Percentiles rank a stretch among this genome's conserved stretches.
These are phyloP conservation scores for Coriaria nepalensis DNA, from an alignment of 306 rosid species.

Conservation along the genomic window DNA sequence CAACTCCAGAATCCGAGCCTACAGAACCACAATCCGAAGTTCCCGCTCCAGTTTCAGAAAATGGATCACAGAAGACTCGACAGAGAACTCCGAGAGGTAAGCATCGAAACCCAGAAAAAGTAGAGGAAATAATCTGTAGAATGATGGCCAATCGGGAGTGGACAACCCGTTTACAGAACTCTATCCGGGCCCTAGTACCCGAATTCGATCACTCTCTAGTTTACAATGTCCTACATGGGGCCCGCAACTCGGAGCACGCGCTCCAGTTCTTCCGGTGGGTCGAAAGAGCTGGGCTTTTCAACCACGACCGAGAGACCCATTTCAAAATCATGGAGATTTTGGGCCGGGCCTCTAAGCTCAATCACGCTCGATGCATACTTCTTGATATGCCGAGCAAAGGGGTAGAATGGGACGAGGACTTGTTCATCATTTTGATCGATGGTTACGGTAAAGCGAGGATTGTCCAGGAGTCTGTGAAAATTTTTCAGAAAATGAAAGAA, in stretches of 20 bases:
- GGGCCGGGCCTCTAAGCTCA: constrained; percentile 55
- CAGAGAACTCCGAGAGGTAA: constrained; percentile 25
- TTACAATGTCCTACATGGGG: constrained; percentile 55
- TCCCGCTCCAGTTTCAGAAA: constrained; percentile 9
- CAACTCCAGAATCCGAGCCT: constrained; percentile 5
- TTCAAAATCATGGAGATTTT: constrained; percentile 69
- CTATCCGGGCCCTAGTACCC: constrained; percentile 55
- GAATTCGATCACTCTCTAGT: constrained; percentile 54
- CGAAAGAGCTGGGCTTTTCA: constrained; percentile 49
- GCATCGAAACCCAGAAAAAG: constrained; percentile 32
- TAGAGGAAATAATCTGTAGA: constrained; percentile 39
- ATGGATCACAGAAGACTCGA: constrained; percentile 2
- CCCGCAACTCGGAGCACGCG: constrained; percentile 55
- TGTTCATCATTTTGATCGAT: constrained; percentile 57
- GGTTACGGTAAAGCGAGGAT: constrained; percentile 68
- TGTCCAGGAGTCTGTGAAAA: constrained; percentile 79
- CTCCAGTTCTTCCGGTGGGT: constrained; percentile 89
- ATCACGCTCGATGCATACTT: constrained; percentile 75
- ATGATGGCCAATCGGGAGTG: constrained; percentile 87
- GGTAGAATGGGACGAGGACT: constrained; percentile 43
- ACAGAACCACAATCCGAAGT: neutral
- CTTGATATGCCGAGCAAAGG: constrained; percentile 44
- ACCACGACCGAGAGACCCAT: constrained; percentile 59
- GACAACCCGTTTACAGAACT: constrained; percentile 81
- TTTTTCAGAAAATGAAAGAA: constrained; percentile 63